Evolutionary conservation across 140 eudicot species (phyloP).

Genomic region (Erigeron philadelphicus): DNA sequence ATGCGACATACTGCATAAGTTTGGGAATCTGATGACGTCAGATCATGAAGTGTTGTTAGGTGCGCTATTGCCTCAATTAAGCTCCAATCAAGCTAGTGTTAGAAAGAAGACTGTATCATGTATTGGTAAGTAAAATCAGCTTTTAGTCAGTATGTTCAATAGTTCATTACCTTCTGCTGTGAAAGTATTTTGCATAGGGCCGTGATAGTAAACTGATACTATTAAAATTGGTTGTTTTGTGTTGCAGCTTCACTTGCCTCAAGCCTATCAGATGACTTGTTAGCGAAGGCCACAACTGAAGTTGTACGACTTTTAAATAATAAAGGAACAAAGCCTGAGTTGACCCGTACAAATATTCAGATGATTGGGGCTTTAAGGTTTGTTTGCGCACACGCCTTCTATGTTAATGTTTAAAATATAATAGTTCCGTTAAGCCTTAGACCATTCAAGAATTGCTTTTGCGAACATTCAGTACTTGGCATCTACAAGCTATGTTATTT

Average conservation of each 20-base stretch:
- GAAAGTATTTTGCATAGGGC: constrained; percentile 11
- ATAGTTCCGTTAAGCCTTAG: not conserved
- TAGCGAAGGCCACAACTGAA: constrained; percentile 88
- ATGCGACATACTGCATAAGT: constrained; percentile 85
- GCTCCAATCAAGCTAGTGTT: constrained; percentile 85
- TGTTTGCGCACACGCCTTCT: constrained; percentile 10
- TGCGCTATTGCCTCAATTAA: constrained; percentile 84
- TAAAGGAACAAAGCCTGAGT: constrained; percentile 68
- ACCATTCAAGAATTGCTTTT: not conserved
- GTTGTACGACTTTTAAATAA: constrained; percentile 65
- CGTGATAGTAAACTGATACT: not conserved
- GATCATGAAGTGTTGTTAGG: constrained; percentile 70
- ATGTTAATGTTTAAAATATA: constrained; percentile 3
- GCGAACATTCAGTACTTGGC: not conserved
- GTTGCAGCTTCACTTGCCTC: constrained; percentile 81
- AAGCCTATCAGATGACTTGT: constrained; percentile 88
- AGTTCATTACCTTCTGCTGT: constrained; percentile 5
- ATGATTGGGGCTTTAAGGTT: constrained; percentile 98
- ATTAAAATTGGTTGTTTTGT: constrained; percentile 11
- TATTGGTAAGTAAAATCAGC: constrained; percentile 55
- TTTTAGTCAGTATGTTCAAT: not conserved
- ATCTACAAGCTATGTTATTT: not conserved
- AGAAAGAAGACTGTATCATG: constrained; percentile 95
- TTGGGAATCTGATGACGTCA: constrained; percentile 83
- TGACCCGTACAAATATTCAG: constrained; percentile 92